These are phyloP conservation scores for Mallotus repandus DNA, from an alignment of 441 rosid genomes.

Conservation along the genomic window DNA sequence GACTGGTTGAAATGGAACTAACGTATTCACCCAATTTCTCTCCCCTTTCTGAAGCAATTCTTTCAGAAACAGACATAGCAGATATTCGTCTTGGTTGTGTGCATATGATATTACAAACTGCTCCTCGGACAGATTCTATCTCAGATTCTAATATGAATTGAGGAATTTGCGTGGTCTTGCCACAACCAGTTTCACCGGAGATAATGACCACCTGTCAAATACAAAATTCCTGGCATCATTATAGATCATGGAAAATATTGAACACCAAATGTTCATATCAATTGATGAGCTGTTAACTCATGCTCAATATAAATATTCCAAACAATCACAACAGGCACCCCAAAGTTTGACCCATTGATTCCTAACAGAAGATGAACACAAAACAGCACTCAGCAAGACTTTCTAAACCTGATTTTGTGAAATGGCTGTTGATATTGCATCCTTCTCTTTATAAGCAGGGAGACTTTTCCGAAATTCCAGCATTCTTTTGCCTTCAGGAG, in stretches of 20 bases:
- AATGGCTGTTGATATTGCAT: constrained; percentile 56
- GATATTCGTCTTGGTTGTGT: constrained; percentile 93
- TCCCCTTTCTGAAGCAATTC: constrained; percentile 94
- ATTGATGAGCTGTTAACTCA: background rate
- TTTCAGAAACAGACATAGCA: constrained; percentile 91
- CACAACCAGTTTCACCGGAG: constrained; percentile 98
- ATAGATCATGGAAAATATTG: background rate
- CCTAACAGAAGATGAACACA: background rate
- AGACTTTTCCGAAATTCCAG: constrained; percentile 66
- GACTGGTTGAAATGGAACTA: constrained; percentile 38
- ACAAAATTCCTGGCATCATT: constrained; percentile 10
- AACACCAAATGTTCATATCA: background rate
- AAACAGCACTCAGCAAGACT: background rate
- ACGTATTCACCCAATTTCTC: constrained; percentile 92
- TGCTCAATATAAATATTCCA: background rate
- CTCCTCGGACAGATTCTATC: constrained; percentile 65
- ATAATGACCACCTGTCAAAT: constrained; percentile 69
- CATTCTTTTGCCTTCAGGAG: constrained; percentile 61
- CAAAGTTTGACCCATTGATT: background rate
- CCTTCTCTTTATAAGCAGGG: constrained; percentile 79
- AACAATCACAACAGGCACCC: background rate
- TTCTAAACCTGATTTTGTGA: constrained; percentile 68
- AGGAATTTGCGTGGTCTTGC: constrained; percentile 95
- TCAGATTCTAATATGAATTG: constrained; percentile 86
- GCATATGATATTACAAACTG: constrained; percentile 77